A percentile compares a stretch with the other conserved stretches of the same genome.
phyloP scores from a whole-genome alignment of 352 stramenopile genomes.

The Pythium brachiatum region DNA sequence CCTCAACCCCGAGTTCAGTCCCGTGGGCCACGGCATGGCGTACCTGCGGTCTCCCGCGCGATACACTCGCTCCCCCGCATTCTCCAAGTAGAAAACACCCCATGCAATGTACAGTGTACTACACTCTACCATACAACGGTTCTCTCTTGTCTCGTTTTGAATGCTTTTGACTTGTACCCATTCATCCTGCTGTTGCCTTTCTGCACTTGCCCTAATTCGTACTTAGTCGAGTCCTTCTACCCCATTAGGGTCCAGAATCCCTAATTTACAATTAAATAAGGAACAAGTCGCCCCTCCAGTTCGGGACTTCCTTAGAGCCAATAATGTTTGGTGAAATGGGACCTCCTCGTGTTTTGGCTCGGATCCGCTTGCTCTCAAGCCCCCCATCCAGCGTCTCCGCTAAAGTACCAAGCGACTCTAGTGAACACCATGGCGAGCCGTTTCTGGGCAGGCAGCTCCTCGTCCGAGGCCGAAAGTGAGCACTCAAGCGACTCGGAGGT shows the following conservation, averaged over 20 bases:
- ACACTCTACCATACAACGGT: no score
- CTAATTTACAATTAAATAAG: neutral
- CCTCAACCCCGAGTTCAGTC: conserved; percentile 18
- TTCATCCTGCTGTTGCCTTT: conserved; percentile 1
- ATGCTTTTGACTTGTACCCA: neutral
- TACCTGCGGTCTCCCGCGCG: conserved; percentile 39
- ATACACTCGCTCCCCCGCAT: conserved; percentile 14
- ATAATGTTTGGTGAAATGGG: conserved; percentile 14
- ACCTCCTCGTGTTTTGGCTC: neutral
- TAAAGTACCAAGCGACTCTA: no score
- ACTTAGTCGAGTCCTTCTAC: neutral
- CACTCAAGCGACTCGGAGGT: conserved; percentile 72
- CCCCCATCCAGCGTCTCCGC: no score
- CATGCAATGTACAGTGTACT: neutral
- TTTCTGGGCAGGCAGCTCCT: conserved; percentile 82
- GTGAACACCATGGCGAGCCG: conserved; percentile 66
- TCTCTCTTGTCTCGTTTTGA: neutral
- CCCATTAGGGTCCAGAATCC: neutral
- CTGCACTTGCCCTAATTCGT: neutral
- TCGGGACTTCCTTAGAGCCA: conserved; percentile 28
- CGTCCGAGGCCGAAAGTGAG: conserved; percentile 78
- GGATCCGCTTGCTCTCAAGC: no score
- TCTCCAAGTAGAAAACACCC: conserved; percentile 15
- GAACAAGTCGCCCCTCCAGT: neutral
- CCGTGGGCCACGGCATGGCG: conserved; percentile 44